Evolutionary conservation across 768 basidiomycete species (phyloP), one percentile per base, ranked within the genome.

Genomic region (Scleroderma citrinum): DNA sequence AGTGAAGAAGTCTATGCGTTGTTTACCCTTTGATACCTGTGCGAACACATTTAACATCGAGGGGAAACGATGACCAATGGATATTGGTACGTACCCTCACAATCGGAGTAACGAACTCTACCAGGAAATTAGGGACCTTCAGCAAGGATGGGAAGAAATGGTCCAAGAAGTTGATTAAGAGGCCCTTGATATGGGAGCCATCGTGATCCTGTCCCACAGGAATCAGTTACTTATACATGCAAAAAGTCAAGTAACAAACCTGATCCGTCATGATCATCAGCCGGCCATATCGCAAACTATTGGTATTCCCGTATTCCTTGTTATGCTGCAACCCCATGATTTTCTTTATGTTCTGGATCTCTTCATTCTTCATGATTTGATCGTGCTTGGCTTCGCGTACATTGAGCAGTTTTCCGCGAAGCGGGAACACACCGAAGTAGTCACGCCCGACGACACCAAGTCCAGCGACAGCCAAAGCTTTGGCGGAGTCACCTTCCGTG

Each of bases 241-340:
- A 34, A 36, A 3, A 21, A 44, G 35, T n/a, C 46, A 4, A 43
- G 24, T 5, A 16, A 67, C 77, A 42, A 46, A 92, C 93, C 81
- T 97, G 95, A 85, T 99, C 96, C 4, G 96, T 92, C 96, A 99
- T 99, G 58, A 99, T 91, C 96, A 99, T 99, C 43, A 99, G 65
- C 44, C 85, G 83, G 1, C 96, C 96, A 60, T 99, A 99, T 23
- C 96, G 82, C 59, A 99, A 69, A 55, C 77, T 84, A 31, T 63
- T 64, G 14, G 79, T 70, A 44, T 75, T 78, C 34, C 71, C 71
- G 68, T 99, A 99, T 54, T 87, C 85, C 68, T 93, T 93, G 62
- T 87, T 90, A 63, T 96, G 92, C 64, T 94, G 92, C 47, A 98
- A 69, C 4, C 96, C 96, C 76, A 99, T 82, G 59, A 98, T 98